phyloP scores from a whole-genome alignment of 345 rosid genomes.

The Carallia pectinifolia region DNA sequence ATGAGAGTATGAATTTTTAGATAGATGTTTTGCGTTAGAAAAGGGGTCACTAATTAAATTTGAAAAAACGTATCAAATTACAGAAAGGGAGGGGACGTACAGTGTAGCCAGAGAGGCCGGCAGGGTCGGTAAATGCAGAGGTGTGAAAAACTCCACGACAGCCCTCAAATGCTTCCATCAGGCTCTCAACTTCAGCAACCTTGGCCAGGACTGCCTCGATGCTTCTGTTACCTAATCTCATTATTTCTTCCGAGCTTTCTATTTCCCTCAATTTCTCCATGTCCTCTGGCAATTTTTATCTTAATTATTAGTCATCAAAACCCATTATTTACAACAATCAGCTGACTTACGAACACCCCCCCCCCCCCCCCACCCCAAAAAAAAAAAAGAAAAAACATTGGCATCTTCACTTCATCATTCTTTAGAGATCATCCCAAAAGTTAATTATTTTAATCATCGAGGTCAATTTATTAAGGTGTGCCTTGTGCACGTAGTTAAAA shows the following conservation, averaged over 20 bases:
- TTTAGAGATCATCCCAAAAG: too few species aligned
- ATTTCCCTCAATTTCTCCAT: slow-evolving; percentile 55
- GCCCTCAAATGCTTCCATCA: slow-evolving; percentile 65
- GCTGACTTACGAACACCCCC: neutral
- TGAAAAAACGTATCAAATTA: neutral
- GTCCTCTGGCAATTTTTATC: slow-evolving; percentile 35
- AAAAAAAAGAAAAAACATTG: neutral
- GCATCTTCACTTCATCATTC: too few species aligned
- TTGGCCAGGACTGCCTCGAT: slow-evolving; percentile 51
- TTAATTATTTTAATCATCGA: too few species aligned
- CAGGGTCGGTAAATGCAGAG: slow-evolving; percentile 67
- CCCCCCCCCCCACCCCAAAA: neutral
- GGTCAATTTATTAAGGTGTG: too few species aligned
- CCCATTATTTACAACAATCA: too few species aligned
- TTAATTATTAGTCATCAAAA: neutral
- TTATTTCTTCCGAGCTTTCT: slow-evolving; percentile 41
- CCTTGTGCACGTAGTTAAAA: too few species aligned
- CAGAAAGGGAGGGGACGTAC: slow-evolving; percentile 33
- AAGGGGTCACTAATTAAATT: too few species aligned
- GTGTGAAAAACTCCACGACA: slow-evolving; percentile 89
- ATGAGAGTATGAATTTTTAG: too few species aligned
- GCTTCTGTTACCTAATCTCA: slow-evolving; percentile 25
- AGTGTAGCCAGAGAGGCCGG: slow-evolving; percentile 90
- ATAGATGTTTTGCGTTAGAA: too few species aligned
- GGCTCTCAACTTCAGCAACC: slow-evolving; percentile 44